phyloP scores from a whole-genome alignment of 75 land plant species.

The Adiantum capillusveneris region DNA sequence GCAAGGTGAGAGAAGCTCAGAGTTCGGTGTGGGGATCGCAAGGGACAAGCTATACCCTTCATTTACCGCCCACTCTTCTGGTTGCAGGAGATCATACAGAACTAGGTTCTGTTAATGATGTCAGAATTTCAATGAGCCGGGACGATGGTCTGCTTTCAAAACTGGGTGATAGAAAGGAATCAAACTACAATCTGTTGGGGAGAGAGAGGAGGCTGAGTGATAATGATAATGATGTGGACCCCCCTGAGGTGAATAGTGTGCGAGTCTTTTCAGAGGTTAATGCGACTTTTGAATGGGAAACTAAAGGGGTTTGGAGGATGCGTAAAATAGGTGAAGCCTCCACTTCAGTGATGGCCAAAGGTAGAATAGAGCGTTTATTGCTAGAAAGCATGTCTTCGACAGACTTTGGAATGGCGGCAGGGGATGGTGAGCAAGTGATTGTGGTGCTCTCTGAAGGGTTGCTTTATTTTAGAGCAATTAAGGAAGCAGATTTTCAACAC shows the following conservation, averaged over 20 bases:
- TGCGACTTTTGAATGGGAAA: background rate
- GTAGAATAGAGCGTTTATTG: background rate
- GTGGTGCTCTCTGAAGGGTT: background rate
- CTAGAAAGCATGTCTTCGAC: background rate
- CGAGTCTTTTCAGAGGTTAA: background rate
- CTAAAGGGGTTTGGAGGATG: background rate
- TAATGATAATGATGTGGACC: background rate
- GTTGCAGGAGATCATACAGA: background rate
- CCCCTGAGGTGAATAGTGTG: background rate
- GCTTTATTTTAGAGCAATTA: background rate
- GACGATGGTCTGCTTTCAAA: background rate
- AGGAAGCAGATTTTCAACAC: background rate
- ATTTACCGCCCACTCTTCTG: background rate
- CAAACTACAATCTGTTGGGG: background rate
- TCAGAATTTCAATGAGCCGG: background rate
- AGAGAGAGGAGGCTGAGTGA: background rate
- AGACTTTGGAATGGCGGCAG: background rate
- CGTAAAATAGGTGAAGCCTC: background rate
- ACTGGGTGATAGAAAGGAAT: background rate
- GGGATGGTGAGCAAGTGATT: constrained; percentile 1
- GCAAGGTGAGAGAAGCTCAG: constrained; percentile 1
- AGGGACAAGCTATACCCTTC: background rate
- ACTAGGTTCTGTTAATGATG: background rate
- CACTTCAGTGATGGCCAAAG: background rate
- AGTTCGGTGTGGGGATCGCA: background rate